Base-by-base conservation (phyloP, 495 filamentous ascomycete genomes). In the Penicillium silybi region DNA sequence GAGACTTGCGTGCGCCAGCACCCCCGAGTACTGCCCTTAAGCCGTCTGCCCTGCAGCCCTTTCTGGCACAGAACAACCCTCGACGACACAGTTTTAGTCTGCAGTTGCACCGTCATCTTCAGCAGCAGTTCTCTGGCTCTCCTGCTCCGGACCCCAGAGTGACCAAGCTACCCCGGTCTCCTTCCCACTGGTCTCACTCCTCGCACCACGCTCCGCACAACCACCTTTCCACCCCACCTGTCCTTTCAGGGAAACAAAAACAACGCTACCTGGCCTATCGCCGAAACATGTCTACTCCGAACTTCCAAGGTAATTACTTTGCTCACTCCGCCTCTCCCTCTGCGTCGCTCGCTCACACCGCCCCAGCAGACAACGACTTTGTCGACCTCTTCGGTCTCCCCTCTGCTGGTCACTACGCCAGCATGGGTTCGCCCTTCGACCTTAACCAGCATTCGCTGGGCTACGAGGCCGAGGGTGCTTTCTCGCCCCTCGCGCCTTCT, bases 201-300 rank as follows among this genome's bases (percentile, higher is more conserved):
- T 38, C 32, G 61, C 44, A 61, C 63, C 58, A 71, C 68, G 63
- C 66, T 61, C 70, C 71, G 41, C 64, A 66, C 54, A 58, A 71
- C 65, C 79, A 79, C 62, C 79, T 77, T 44, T 74, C 79, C 46
- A 75, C 80, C 53, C 79, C 80, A 50, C 66, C 78, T 23, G 81
- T 80, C 59, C 62, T 74, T 63, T 52, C 56, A 61, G 67, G 64
- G 54, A 56, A 63, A 56, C 45, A 61, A 49, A 41, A 47, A 56
- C 46, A 56, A 32, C 29, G 29, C 29, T 32, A 32, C 35, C 49
- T 43, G 39, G 25, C 20, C 41, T 59, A 65, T 39, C 67, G 63
- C 48, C 65, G 71, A 49, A 68, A 69, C 53, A 73, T 76, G 73
- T 73, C 74, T 17, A 65, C 67, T 45, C 68, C 67, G 29, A 71